phyloP scores from a whole-genome alignment of 768 basidiomycete species.

The Rhizopogon sp. region DNA sequence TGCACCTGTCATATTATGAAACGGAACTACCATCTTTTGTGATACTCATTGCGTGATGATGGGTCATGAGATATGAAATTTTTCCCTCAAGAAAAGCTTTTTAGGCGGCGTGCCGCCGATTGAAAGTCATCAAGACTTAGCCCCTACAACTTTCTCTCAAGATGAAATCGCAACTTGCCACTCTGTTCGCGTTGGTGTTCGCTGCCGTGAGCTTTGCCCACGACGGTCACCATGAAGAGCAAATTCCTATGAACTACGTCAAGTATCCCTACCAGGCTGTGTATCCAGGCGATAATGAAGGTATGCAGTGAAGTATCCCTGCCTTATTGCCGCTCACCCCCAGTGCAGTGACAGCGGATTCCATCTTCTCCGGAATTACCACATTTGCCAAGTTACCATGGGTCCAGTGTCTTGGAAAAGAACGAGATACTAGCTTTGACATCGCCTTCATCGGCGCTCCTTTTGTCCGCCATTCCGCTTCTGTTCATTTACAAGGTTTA shows the following conservation, averaged over 20 bases:
- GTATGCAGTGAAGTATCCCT: slow-evolving; percentile 23
- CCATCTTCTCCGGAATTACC: slow-evolving; percentile 76
- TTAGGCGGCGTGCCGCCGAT: slow-evolving; percentile 6
- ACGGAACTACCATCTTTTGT: slow-evolving; percentile 10
- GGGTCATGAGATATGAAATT: slow-evolving; percentile 13
- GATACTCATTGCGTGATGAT: slow-evolving; percentile 5
- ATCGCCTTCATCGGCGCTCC: slow-evolving; percentile 81
- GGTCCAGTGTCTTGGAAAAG: slow-evolving; percentile 69
- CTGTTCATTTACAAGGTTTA: background rate
- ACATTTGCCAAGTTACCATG: slow-evolving; percentile 89
- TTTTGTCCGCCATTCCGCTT: slow-evolving; percentile 42
- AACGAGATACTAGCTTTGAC: slow-evolving; percentile 57
- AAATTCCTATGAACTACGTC: slow-evolving; percentile 64
- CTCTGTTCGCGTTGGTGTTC: slow-evolving; percentile 22
- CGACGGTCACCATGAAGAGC: slow-evolving; percentile 40
- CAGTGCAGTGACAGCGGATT: slow-evolving; percentile 64
- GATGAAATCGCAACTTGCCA: slow-evolving; percentile 19
- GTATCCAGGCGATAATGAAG: slow-evolving; percentile 57
- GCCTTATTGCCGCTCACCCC: background rate
- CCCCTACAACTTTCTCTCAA: slow-evolving; percentile 1
- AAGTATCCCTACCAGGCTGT: slow-evolving; percentile 58
- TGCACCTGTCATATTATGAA: slow-evolving; percentile 8
- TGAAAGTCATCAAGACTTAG: background rate
- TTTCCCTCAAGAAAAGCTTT: slow-evolving; percentile 25
- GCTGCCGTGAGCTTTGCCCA: slow-evolving; percentile 28